Conservation (phyloP, 371 early-diverging fungal genomes). For the Amoeboaphelidium protococcarum region DNA sequence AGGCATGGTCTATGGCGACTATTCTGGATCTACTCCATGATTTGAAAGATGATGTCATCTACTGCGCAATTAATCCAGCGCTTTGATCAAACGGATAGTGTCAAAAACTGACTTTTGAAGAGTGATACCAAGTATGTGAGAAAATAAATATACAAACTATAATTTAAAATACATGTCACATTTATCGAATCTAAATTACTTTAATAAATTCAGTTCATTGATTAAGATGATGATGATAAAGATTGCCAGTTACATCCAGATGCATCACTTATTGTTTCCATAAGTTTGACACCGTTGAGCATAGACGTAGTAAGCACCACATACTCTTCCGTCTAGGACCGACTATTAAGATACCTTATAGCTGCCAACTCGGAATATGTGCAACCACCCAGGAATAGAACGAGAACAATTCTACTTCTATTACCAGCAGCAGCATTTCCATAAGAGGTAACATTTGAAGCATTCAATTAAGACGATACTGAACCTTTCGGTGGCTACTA, state of each 20-base stretch:
- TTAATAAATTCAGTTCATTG: no score
- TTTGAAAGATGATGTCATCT: neutral
- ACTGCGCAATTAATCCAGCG: no score
- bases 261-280: no score
- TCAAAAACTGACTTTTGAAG: no score
- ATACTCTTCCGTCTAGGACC: neutral
- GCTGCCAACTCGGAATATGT: conserved; percentile 73
- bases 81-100: no score
- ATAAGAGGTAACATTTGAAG: neutral
- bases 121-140: no score
- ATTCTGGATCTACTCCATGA: conserved; percentile 26
- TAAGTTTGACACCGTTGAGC: neutral
- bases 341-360: conserved; percentile 35
- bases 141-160: no score
- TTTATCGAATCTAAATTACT: no score
- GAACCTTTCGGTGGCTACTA: neutral
- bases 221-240: no score
- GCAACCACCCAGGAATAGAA: conserved; percentile 87
- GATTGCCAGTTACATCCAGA: no score
- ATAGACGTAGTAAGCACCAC: neutral
- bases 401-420: conserved; percentile 29
- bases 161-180: no score
- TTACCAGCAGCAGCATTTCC: neutral
- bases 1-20: conserved; percentile 77
- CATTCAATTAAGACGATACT: no score